These are phyloP conservation scores for Lactarius psammicola DNA, from an alignment of 768 basidiomycete genomes.

Conservation along the genomic window DNA sequence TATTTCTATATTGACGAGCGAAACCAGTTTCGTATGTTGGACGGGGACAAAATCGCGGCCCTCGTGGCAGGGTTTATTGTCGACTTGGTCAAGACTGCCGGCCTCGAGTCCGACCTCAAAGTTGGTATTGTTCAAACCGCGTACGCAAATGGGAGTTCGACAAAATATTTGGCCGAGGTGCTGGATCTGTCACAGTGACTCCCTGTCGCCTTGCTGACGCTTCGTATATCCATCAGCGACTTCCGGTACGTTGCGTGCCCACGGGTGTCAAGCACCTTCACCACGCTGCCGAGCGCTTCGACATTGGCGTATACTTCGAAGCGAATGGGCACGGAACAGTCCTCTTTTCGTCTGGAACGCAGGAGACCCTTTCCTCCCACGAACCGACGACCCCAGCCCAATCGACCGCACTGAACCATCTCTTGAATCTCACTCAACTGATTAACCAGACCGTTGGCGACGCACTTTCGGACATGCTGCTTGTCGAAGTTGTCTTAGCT, in stretches of 20 bases:
- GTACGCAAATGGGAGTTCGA: slow-evolving; percentile 97
- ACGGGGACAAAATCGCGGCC: slow-evolving; percentile 97
- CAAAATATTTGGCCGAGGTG: slow-evolving; percentile 84
- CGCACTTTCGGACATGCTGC: slow-evolving; percentile 91
- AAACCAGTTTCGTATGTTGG: slow-evolving; percentile 83
- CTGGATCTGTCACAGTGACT: slow-evolving; percentile 29
- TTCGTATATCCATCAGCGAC: slow-evolving; percentile 49
- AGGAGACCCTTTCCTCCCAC: slow-evolving; percentile 56
- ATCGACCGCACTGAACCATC: slow-evolving; percentile 70
- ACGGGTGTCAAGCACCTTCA: slow-evolving; percentile 99
- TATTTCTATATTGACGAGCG: slow-evolving; percentile 88
- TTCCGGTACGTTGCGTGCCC: slow-evolving; percentile 91
- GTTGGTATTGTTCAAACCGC: slow-evolving; percentile 98
- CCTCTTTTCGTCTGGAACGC: slow-evolving; percentile 79
- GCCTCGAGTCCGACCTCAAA: slow-evolving; percentile 70
- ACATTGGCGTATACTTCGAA: slow-evolving; percentile 98
- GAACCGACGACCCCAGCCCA: slow-evolving; percentile 82
- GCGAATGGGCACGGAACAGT: slow-evolving; percentile 99
- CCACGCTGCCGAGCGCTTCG: slow-evolving; percentile 91
- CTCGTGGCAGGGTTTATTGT: slow-evolving; percentile 92
- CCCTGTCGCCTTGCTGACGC: background rate
- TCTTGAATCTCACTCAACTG: slow-evolving; percentile 73
- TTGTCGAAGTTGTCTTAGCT: slow-evolving; percentile 89
- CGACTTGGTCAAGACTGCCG: slow-evolving; percentile 82
- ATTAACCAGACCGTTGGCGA: slow-evolving; percentile 99